Evolutionary conservation across 2,329 filamentous ascomycete species (phyloP), one percentile per base, ranked within the genome.

Genomic region (Sarocladium strictum): DNA sequence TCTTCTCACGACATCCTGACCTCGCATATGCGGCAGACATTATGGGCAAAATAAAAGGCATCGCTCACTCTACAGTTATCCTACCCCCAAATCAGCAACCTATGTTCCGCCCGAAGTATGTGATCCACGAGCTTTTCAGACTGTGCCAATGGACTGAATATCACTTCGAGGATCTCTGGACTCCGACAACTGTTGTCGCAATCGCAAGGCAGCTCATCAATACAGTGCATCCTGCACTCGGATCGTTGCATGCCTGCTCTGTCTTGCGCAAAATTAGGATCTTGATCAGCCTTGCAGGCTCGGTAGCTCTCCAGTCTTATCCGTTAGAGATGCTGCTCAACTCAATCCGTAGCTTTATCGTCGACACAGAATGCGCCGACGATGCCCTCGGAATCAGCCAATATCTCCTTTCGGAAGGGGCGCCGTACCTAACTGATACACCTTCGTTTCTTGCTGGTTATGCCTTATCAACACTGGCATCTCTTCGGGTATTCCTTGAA

Each of bases 291-390:
- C 73, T 97, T 45, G 87, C 90, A 24, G 91, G 90, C 0, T 67
- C 81, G 1, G 77, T 85, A 52, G 89, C 88, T n/a, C 76, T 87
- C 23, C 74, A 83, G 38, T 88, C 87, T 0, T 97, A 97, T 64
- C 89, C 90, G 11, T 69, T 97, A 14, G 90, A 99, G 67, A 94
- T 97, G 89, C 77, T 96, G 0, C 76, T 99, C 1, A 89, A 91
- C 62, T 86, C 88, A 1, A 76, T 96, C 19, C 80, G 87, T 10
- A 84, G 85, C 0, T 95, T 91, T 60, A 75, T 97, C 5, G 86
- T 86, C 1, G 87, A 97, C 61, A 79, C 86, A 0, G 87, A 95
- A 64, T 97, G 93, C 68, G 89, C 92, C 10, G 90, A 96, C 64
- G 94, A 99, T 72, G 86, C 89, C 1, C 77, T 97, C 43, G 93